Percentiles rank a stretch among this genome's conserved stretches.
Evolutionary conservation across 2,329 filamentous ascomycete genomes (phyloP).

Genomic region (Emmonsiellopsis sp.): DNA sequence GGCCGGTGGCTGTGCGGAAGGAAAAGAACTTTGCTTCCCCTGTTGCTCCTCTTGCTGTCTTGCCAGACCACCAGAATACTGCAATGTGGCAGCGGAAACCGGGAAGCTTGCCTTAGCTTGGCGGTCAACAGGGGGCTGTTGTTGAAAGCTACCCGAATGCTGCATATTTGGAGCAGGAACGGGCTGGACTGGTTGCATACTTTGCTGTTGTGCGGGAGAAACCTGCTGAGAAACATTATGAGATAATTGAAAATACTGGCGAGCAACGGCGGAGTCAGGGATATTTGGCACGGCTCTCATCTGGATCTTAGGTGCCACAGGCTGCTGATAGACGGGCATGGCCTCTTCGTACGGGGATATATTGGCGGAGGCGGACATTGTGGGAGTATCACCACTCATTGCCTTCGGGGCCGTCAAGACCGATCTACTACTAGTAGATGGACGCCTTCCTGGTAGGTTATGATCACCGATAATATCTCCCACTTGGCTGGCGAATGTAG

Average conservation of each 20-base stretch:
- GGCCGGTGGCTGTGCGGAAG: not conserved
- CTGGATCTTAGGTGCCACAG: not conserved
- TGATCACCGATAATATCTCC: slow-evolving; percentile 15
- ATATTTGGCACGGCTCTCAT: slow-evolving; percentile 2
- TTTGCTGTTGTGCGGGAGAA: not conserved
- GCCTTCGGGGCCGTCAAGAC: not conserved
- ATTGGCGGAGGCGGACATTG: no score
- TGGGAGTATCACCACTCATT: not conserved
- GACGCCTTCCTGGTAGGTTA: slow-evolving; percentile 14
- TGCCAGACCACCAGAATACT: slow-evolving; percentile 6
- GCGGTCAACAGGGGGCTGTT: no score
- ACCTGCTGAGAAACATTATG: not conserved
- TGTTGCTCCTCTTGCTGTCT: not conserved
- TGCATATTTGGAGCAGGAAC: no score
- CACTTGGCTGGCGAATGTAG: not conserved
- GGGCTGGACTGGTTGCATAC: no score
- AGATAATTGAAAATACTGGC: not conserved
- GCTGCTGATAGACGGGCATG: no score
- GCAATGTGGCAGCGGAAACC: slow-evolving; percentile 7
- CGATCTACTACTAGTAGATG: not conserved
- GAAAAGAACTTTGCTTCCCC: no score
- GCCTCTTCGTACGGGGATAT: no score
- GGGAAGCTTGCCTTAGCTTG: not conserved
- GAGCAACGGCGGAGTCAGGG: not conserved
- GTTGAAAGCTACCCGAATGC: no score